Evolutionary conservation across 1,284 basidiomycete genomes (phyloP), one percentile per base, ranked within the genome.

Genomic region (Ustilago trichophora): DNA sequence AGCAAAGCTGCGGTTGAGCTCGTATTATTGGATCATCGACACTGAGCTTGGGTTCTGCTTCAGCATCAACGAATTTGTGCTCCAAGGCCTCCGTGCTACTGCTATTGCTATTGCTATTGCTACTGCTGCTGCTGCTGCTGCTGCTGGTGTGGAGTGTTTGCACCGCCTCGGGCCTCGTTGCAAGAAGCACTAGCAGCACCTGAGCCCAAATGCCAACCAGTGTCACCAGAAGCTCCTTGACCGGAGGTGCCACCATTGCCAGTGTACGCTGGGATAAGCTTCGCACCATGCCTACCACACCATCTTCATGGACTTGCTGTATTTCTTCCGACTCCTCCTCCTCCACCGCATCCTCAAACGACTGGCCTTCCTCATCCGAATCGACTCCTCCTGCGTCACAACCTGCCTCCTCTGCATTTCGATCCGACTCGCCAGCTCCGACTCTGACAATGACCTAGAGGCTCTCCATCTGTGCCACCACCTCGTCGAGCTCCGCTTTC

Each of bases 401-500:
- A 34, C 35, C 33, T 29, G 29, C 43, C 6, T 29, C 43, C 21
- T 53, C 9, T 25, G 8, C 16, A 16, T 10, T n/a, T n/a, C n/a
- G n/a, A n/a, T n/a, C 13, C n/a, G 11, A 11, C 18, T 26, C 33
- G 21, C 46, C 51, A 47, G 44, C 53, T 65, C 32, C 56, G 48
- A 57, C 51, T 45, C 56, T 37, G 47, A 29, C 56, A 36, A 33
- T 40, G 38, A 48, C 42, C 70, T 68, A 93, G 75, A 95, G 84
- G 77, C 87, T 87, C 82, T 90, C 88, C 91, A 96, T 92, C 83
- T 85, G 87, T 64, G 84, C 79, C 66, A 90, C 89, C 56, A 98
- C 88, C 73, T 95, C 92, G 82, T 93, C 91, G 83, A 98, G 85
- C 78, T 97, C 94, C 53, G 83, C 83, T 85, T 97, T 90, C 60